These are phyloP conservation scores for Endocladia muricata DNA, from an alignment of 31 red algal species.

Conservation along the genomic window DNA sequence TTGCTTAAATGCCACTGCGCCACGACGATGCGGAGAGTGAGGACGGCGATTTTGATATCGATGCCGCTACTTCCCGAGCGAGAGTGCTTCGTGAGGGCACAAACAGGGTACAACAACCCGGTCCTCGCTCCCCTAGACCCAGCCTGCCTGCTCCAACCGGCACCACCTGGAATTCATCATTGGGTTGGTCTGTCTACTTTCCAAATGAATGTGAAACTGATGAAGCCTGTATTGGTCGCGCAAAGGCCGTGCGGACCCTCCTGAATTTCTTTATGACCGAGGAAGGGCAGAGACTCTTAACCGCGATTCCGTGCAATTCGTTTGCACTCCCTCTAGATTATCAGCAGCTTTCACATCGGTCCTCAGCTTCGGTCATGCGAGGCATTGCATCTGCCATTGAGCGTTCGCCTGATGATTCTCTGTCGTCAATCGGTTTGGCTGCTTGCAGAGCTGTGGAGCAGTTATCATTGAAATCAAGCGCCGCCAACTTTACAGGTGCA, in stretches of 20 bases:
- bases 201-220: conserved; percentile 45
- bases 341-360: conserved; percentile 33
- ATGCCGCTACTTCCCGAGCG: too few species aligned
- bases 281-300: conserved; percentile 24
- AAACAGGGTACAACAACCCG: too few species aligned
- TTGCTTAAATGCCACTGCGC: too few species aligned
- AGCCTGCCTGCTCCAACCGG: background rate
- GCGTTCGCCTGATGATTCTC: conserved; percentile 57
- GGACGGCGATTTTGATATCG: too few species aligned
- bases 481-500: background rate
- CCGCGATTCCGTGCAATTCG: conserved; percentile 23
- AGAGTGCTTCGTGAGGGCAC: too few species aligned
- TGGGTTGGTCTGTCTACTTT: conserved; percentile 78
- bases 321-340: conserved; percentile 53
- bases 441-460: conserved; percentile 55
- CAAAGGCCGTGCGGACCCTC: conserved; percentile 46
- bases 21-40: too few species aligned
- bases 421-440: conserved; percentile 72
- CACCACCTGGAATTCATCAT: conserved; percentile 40
- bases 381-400: conserved; percentile 41
- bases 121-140: background rate
- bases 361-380: conserved; percentile 48
- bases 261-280: conserved; percentile 52
- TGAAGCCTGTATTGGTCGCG: conserved; percentile 34
- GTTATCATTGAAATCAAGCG: background rate